A percentile compares a stretch with the other conserved stretches of the same genome.
phyloP scores from a whole-genome alignment of 225 moss, liverwort and hornwort species.

The Straminergon stramineum region DNA sequence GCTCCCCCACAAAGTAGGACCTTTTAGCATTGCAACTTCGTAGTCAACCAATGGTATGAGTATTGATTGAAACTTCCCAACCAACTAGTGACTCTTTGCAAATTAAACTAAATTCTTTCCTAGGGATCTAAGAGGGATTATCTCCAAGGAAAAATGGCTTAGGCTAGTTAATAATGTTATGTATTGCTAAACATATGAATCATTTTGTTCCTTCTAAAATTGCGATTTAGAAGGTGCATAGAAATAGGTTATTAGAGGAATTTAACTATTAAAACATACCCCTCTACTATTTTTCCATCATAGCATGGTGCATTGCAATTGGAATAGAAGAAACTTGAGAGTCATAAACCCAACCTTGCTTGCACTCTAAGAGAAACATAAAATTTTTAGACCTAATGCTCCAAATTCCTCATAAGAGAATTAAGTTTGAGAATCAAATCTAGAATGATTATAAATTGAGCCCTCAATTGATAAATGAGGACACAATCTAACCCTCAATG shows the following conservation, averaged over 20 bases:
- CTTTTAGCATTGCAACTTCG: not conserved
- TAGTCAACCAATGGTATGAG: not conserved
- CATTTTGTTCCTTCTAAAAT: not conserved
- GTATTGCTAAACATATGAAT: not conserved
- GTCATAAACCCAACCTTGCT: fast-evolving
- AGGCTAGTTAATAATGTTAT: not conserved
- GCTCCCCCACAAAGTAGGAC: fast-evolving
- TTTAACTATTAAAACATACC: not conserved
- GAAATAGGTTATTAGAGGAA: not conserved
- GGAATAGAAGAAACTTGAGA: not conserved
- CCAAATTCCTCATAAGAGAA: fast-evolving
- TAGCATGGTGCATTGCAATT: not conserved
- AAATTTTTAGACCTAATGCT: not conserved
- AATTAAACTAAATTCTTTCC: not conserved
- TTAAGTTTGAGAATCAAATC: fast-evolving
- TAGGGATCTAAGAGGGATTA: not conserved
- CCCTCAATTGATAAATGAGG: fast-evolving
- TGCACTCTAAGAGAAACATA: not conserved
- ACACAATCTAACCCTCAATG: too few species aligned
- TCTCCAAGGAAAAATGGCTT: not conserved
- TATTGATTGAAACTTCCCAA: not conserved
- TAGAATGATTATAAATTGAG: not conserved
- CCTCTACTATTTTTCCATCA: fast-evolving
- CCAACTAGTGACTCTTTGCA: not conserved
- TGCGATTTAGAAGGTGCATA: fast-evolving